These are phyloP conservation scores for Pseudonectria buxi DNA, from an alignment of 2,329 filamentous ascomycete species.

Conservation along the genomic window DNA sequence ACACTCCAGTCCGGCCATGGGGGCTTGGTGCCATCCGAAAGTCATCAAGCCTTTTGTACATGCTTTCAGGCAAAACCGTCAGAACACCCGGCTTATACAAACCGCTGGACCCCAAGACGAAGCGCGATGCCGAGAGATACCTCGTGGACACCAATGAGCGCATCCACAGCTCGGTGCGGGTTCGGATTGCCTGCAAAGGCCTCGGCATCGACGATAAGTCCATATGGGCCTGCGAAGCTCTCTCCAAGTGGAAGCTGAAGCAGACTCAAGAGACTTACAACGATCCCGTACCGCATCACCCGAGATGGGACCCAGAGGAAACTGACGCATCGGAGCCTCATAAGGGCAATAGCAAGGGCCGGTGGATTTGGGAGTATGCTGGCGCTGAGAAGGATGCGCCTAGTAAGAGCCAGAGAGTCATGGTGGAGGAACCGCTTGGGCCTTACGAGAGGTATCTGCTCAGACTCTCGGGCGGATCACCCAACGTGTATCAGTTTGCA, in stretches of 20 bases:
- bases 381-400: slow-evolving; percentile 38
- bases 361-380: slow-evolving; percentile 50
- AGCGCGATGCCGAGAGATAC: slow-evolving; percentile 29
- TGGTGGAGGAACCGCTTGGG: slow-evolving; percentile 49
- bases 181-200: slow-evolving; percentile 45
- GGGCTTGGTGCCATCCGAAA: slow-evolving; percentile 39
- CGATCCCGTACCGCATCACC: slow-evolving; percentile 30
- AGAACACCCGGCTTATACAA: slow-evolving; percentile 44
- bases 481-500: slow-evolving; percentile 38
- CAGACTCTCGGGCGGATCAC: slow-evolving; percentile 35
- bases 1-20: slow-evolving; percentile 43
- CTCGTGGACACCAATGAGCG: slow-evolving; percentile 49
- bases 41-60: slow-evolving; percentile 34
- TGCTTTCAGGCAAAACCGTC: slow-evolving; percentile 34
- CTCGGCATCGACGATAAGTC: slow-evolving; percentile 42
- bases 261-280: slow-evolving; percentile 25
- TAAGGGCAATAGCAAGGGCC: slow-evolving; percentile 22
- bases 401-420: slow-evolving; percentile 31
- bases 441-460: slow-evolving; percentile 46
- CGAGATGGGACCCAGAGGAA: slow-evolving; percentile 25
- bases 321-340: slow-evolving; percentile 16
- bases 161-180: slow-evolving; percentile 47
- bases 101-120: slow-evolving; percentile 35
- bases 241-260: slow-evolving; percentile 39
- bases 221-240: slow-evolving; percentile 40